Evolutionary conservation across 768 basidiomycete species (phyloP).

Genomic region (Psilocybe cubensis): DNA sequence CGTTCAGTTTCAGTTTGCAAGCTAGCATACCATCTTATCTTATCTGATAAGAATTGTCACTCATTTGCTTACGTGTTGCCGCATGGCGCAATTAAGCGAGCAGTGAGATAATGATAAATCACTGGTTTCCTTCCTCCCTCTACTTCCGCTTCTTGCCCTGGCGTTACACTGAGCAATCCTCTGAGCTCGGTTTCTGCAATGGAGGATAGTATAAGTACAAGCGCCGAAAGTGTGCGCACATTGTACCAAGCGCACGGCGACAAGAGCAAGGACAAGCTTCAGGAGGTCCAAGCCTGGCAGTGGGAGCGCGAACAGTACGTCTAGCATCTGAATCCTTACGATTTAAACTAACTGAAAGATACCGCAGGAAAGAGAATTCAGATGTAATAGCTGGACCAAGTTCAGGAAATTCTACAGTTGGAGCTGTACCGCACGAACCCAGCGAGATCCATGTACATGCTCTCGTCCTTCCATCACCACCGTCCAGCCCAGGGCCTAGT

Average conservation of each 20-base stretch:
- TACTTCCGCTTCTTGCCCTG: neutral
- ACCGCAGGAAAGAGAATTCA: neutral
- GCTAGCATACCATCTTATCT: neutral
- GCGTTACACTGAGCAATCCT: neutral
- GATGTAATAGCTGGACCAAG: constrained; percentile 27
- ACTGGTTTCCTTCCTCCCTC: neutral
- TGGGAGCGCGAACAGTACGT: constrained; percentile 7
- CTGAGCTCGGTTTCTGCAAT: constrained; percentile 13
- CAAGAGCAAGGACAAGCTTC: constrained; percentile 6
- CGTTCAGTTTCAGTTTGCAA: too few species aligned
- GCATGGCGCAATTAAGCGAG: constrained; percentile 1
- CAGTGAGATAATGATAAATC: neutral
- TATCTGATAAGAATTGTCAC: constrained; percentile 1
- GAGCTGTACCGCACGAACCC: neutral
- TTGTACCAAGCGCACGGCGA: constrained; percentile 21
- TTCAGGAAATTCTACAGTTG: constrained; percentile 15
- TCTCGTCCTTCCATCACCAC: constrained; percentile 53
- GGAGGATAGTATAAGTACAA: constrained; percentile 39
- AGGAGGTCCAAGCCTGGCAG: constrained; percentile 13
- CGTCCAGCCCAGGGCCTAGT: constrained; percentile 53
- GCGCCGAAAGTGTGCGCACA: constrained; percentile 43
- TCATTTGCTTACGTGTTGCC: constrained; percentile 2
- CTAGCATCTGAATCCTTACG: constrained; percentile 43
- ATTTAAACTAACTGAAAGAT: neutral
- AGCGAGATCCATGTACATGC: constrained; percentile 13